Evolutionary conservation across 148 eudicot species (phyloP).

Genomic region (Chenopodium quinoa): DNA sequence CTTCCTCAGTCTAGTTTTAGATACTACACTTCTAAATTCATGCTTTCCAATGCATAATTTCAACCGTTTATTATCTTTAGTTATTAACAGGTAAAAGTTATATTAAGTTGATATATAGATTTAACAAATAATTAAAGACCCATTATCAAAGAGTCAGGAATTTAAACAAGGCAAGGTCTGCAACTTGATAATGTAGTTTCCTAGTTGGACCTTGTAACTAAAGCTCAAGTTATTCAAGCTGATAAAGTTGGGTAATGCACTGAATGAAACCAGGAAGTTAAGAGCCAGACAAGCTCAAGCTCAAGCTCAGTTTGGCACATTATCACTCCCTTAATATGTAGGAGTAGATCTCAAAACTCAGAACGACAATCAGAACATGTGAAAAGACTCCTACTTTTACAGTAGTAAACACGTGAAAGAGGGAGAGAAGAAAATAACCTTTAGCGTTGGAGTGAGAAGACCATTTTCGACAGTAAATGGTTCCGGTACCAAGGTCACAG

Average conservation of each 20-base stretch:
- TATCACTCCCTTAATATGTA: background rate
- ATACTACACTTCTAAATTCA: too few relatives aligned
- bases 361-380: background rate
- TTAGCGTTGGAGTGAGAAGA: constrained; percentile 88
- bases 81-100: too few relatives aligned
- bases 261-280: background rate
- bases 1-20: too few relatives aligned
- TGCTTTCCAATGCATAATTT: too few relatives aligned
- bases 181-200: background rate
- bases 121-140: too few relatives aligned
- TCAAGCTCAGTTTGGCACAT: background rate
- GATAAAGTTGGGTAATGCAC: background rate
- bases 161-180: background rate
- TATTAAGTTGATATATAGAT: too few relatives aligned
- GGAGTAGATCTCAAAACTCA: background rate
- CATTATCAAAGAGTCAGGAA: background rate
- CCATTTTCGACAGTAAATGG: constrained; percentile 86
- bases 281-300: background rate
- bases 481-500: constrained; percentile 79
- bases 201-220: background rate
- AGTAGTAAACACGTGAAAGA: background rate
- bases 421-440: constrained; percentile 36
- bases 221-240: background rate
- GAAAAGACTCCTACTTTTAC: background rate
- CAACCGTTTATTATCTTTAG: too few relatives aligned